A percentile compares a stretch with the other conserved stretches of the same genome.
phyloP scores from a whole-genome alignment of 176 grass and related monocot genomes.

The Triticum urartu region DNA sequence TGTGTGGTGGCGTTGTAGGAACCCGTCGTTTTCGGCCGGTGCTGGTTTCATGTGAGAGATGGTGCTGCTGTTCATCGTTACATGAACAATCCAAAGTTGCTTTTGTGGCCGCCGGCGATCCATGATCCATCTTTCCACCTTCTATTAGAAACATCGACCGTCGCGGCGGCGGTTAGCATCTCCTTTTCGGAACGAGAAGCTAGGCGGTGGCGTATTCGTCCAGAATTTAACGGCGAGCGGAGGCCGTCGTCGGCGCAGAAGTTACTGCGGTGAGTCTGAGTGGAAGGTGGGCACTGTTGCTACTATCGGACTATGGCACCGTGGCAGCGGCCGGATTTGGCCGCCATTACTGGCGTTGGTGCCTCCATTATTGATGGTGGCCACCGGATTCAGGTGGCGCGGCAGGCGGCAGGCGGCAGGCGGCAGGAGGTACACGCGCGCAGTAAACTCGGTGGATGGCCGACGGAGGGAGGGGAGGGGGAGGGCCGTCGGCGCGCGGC shows the following conservation, averaged over 20 bases:
- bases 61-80: too few species aligned
- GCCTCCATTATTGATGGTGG: constrained; percentile 6
- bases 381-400: background rate
- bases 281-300: background rate
- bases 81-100: too few species aligned
- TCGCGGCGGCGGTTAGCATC: background rate
- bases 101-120: too few species aligned
- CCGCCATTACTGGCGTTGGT: background rate
- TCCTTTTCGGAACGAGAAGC: background rate
- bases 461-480: background rate
- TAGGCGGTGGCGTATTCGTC: background rate
- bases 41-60: background rate
- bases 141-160: background rate
- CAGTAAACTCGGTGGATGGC: background rate
- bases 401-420: background rate
- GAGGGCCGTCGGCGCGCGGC: background rate
- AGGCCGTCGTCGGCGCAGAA: background rate
- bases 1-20: background rate
- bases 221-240: background rate
- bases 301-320: background rate
- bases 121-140: background rate
- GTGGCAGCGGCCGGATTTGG: background rate
- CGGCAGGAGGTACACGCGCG: background rate
- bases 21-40: constrained; percentile 15
- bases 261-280: background rate